phyloP scores from a whole-genome alignment of 2,329 filamentous ascomycete species.

The Teratosphaeriaceae sp. region DNA sequence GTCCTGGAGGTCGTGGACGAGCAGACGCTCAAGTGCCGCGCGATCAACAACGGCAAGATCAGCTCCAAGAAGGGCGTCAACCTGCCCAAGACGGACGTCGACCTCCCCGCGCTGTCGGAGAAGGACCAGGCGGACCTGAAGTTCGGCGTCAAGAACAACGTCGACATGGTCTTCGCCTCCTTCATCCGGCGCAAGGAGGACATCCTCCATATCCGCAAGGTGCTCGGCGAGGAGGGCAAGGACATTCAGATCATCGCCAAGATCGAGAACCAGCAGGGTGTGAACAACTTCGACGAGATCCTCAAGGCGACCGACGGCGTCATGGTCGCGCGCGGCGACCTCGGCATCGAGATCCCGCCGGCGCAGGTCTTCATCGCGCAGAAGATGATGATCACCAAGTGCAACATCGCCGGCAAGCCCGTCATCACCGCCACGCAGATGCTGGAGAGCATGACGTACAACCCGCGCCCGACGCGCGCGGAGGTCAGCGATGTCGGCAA shows the following conservation, averaged over 20 bases:
- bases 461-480: constrained; percentile 93
- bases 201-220: constrained; percentile 83
- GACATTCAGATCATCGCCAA: constrained; percentile 99
- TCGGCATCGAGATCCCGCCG: constrained; percentile 97
- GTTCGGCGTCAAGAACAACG: constrained; percentile 97
- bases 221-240: constrained; percentile 85
- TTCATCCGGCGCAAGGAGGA: constrained; percentile 95
- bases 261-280: constrained; percentile 99
- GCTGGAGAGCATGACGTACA: constrained; percentile 99
- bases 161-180: constrained; percentile 98
- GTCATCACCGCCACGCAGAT: constrained; percentile 99
- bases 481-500: constrained; percentile 99
- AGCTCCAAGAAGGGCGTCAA: constrained; percentile 99
- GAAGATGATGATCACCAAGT: constrained; percentile 99
- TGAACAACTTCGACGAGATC: constrained; percentile 99
- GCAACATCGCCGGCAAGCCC: constrained; percentile 98
- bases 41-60: constrained; percentile 97
- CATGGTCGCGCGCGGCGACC: constrained; percentile 98
- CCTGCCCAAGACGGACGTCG: constrained; percentile 96
- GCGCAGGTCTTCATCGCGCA: constrained; percentile 98
- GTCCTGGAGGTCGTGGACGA: constrained; percentile 83
- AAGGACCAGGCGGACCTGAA: constrained; percentile 93
- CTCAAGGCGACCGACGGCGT: constrained; percentile 94
- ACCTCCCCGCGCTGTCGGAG: constrained; percentile 93
- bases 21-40: constrained; percentile 77